These are phyloP conservation scores for Colletotrichum melonis DNA, from an alignment of 2,329 filamentous ascomycete species.

Conservation along the genomic window DNA sequence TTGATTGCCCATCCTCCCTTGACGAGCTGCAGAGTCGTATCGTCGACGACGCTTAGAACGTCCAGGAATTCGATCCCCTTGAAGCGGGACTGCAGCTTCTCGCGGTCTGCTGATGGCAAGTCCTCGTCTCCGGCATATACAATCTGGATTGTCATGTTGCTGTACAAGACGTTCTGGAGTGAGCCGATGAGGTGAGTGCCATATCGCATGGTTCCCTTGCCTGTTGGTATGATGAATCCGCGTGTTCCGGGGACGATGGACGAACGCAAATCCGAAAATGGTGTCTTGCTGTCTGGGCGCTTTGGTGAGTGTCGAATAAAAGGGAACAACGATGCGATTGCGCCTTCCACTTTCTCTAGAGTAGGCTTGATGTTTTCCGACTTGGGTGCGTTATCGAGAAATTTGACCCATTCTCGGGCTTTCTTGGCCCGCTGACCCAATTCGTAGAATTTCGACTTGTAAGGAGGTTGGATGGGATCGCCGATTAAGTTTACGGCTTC, in stretches of 20 bases:
- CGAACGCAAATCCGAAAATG: slow-evolving; percentile 35
- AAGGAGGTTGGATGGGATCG: slow-evolving; percentile 41
- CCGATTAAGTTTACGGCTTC: slow-evolving; percentile 36
- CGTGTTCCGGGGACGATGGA: slow-evolving; percentile 37
- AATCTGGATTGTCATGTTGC: slow-evolving; percentile 47
- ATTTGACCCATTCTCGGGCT: slow-evolving; percentile 36
- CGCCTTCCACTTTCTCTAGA: slow-evolving; percentile 1
- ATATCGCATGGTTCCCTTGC: slow-evolving; percentile 45
- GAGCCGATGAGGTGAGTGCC: slow-evolving; percentile 48
- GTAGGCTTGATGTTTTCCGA: background rate
- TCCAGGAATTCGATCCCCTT: slow-evolving; percentile 46
- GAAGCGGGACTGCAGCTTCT: slow-evolving; percentile 38
- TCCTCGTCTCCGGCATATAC: slow-evolving; percentile 50
- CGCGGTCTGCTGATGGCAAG: slow-evolving; percentile 40
- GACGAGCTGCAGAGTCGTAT: slow-evolving; percentile 42
- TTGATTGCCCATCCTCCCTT: slow-evolving; percentile 53
- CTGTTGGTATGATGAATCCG: slow-evolving; percentile 50
- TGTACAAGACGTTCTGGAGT: slow-evolving; percentile 43
- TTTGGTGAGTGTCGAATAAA: background rate
- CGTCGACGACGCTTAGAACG: slow-evolving; percentile 46
- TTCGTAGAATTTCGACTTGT: slow-evolving; percentile 45
- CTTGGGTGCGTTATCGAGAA: slow-evolving; percentile 6
- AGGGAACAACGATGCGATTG: background rate
- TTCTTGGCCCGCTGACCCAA: slow-evolving; percentile 42
- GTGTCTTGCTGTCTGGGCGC: slow-evolving; percentile 20